Evolutionary conservation across 139 green algal genomes (phyloP), one percentile per base, ranked within the genome.

Genomic region (Trebouxia sp.): DNA sequence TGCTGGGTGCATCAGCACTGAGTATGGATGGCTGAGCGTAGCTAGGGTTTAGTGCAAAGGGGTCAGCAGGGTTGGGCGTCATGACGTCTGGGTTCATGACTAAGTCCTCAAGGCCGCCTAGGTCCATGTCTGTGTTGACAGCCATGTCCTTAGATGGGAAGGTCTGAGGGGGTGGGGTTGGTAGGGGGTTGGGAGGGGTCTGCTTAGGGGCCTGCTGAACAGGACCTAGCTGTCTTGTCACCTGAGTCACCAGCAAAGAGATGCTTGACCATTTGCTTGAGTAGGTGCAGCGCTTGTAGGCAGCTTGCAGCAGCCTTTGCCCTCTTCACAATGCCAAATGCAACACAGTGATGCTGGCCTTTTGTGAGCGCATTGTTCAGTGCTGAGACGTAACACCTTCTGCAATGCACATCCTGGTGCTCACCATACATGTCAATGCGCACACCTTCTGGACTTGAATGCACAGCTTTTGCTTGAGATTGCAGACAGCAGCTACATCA

Each of bases 181-280:
- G 62, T 14, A 12, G 32, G 62, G 62, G 32, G 35, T 35, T 28
- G 62, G 62, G 12, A 12, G 24, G 55, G 55, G 14, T 15, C 62
- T 45, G 62, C 35, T 42, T 72, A 15, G 62, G 62, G n/a, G n/a
- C n/a, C 62, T 72, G 32, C 15, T 45, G 32, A 41, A 43, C 62
- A 12, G 62, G 62, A 26, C 69, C 42, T n/a, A 77, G 15, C 69
- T 51, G 69, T 39, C 69, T 77, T 35, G 69, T 77, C n/a, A 77
- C 69, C 69, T 55, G 28, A n/a, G n/a, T n/a, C 41, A 39, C 20
- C 11, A 7, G 45, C 4, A n/a, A 10, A 50, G 9, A 75, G 0
- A 35, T 32, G 7, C n/a, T n/a, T n/a, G n/a, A n/a, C n/a, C n/a
- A n/a, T n/a, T n/a, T n/a, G n/a, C n/a, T n/a, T n/a, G n/a, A n/a